phyloP scores from a whole-genome alignment of 2,329 filamentous ascomycete species.

The Metarhizium humberi region DNA sequence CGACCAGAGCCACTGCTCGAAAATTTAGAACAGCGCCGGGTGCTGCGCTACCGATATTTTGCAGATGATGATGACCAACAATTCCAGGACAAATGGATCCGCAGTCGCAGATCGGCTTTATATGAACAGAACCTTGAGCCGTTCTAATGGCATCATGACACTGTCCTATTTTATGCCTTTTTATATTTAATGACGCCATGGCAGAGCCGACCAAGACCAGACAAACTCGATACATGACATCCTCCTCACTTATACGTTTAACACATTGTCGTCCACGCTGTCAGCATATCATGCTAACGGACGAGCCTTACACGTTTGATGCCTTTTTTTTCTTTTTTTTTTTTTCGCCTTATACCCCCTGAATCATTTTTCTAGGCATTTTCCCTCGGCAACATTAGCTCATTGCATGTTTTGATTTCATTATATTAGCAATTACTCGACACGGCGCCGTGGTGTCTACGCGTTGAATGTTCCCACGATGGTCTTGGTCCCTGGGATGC shows the following conservation, averaged over 20 bases:
- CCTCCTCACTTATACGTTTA: too few species aligned
- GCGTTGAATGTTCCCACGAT: too few species aligned
- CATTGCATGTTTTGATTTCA: too few species aligned
- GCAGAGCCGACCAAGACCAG: too few species aligned
- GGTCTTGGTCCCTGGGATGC: too few species aligned
- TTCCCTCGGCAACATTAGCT: too few species aligned
- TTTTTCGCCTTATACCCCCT: neutral
- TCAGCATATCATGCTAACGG: too few species aligned
- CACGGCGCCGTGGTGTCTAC: too few species aligned
- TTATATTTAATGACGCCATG: too few species aligned
- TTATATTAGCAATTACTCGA: too few species aligned
- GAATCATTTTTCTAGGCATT: neutral
- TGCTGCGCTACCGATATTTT: neutral
- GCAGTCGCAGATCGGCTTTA: slow-evolving; percentile 3
- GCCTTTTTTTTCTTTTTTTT: neutral
- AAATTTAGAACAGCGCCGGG: slow-evolving; percentile 9
- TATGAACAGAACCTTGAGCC: slow-evolving; percentile 13
- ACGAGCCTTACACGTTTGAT: neutral
- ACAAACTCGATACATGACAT: too few species aligned
- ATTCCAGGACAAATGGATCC: slow-evolving; percentile 2
- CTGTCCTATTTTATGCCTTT: slow-evolving; percentile 14
- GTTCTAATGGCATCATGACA: slow-evolving; percentile 30
- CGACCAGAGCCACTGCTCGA: slow-evolving; percentile 17
- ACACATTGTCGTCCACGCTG: too few species aligned
- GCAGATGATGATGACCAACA: slow-evolving; percentile 5